Evolutionary conservation across 164 flowering plant genomes (phyloP), one percentile per base, ranked within the genome.

Genomic region (Malania oleifera): DNA sequence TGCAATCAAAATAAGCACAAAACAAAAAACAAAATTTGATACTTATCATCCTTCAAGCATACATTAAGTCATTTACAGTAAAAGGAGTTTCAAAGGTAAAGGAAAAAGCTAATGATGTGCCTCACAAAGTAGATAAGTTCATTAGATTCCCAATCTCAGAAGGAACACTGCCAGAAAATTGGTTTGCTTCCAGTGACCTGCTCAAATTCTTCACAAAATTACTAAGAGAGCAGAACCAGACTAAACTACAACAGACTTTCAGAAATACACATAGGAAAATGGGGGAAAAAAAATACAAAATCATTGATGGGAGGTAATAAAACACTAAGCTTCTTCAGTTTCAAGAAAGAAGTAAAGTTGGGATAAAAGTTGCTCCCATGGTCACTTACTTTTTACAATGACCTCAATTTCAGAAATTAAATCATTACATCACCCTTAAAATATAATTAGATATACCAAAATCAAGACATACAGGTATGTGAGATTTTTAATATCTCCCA

Each of bases 401-500:
- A 23, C 40, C 60, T 35, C 13, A n/a, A n/a, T 19, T 0, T 6
- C 28, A 31, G 8, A 26, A 7, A 40, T 19, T 19, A 39, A 15
- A 46, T 13, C 41, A 14, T 27, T 18, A 18, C 28, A 44, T 45
- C 11, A 44, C 10, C 12, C n/a, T 47, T 18, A 5, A 61, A 27
- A 18, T 14, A 56, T 12, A 51, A 26, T 12, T 22, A 22, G 29
- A 6, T 4, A 43, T 1, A 40, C 26, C 61, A 37, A 5, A 24
- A 15, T 39, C 43, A 43, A 43, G 19, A 56, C 77, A 56, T 68
- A 80, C 84, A 80, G 17, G 37, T 62, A 61, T 43, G 44, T 67
- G 39, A 89, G 84, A 58, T 77, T 70, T 34, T 73, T 72, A 25
- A 89, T 71, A 52, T 84, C 69, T 29, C 76, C 81, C 67, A 84